Percentiles rank a stretch among this genome's conserved stretches.
These are phyloP conservation scores for Dactylellina haptotyla DNA, from an alignment of 2,329 filamentous ascomycete genomes.

Conservation along the genomic window DNA sequence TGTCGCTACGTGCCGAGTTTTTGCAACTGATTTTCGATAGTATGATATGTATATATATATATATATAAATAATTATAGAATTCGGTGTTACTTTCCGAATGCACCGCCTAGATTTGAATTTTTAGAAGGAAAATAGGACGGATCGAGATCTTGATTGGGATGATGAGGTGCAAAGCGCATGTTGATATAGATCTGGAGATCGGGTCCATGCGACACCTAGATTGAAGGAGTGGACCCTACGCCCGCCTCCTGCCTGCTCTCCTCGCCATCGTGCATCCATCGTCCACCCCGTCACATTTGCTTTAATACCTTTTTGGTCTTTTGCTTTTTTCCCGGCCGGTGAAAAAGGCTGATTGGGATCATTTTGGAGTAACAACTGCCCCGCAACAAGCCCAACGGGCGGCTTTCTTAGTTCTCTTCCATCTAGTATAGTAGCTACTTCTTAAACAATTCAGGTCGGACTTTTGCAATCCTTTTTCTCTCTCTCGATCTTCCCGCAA, in stretches of 20 bases:
- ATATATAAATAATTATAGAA: no score
- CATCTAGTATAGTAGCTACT: not conserved
- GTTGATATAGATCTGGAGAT: constrained; percentile 28
- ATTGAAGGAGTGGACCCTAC: not conserved
- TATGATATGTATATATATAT: no score
- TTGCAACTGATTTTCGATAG: no score
- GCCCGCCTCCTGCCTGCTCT: not conserved
- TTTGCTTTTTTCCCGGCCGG: constrained; percentile 32
- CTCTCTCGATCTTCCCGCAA: not conserved
- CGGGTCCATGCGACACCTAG: constrained; percentile 10
- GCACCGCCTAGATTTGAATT: no score
- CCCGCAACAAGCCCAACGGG: constrained; percentile 35
- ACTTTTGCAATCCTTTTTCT: not conserved
- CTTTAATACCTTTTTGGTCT: not conserved
- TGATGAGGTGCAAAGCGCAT: constrained; percentile 6
- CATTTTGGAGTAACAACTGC: not conserved
- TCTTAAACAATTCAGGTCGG: constrained; percentile 9
- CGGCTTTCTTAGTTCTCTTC: constrained; percentile 21
- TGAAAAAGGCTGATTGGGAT: not conserved
- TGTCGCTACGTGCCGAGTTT: no score
- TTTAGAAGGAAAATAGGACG: no score
- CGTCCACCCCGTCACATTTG: constrained; percentile 30
- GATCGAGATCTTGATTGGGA: constrained; percentile 15
- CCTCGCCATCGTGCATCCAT: constrained; percentile 30
- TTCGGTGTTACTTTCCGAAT: no score